phyloP scores from a whole-genome alignment of 768 basidiomycete genomes.

The Galerina marginata region DNA sequence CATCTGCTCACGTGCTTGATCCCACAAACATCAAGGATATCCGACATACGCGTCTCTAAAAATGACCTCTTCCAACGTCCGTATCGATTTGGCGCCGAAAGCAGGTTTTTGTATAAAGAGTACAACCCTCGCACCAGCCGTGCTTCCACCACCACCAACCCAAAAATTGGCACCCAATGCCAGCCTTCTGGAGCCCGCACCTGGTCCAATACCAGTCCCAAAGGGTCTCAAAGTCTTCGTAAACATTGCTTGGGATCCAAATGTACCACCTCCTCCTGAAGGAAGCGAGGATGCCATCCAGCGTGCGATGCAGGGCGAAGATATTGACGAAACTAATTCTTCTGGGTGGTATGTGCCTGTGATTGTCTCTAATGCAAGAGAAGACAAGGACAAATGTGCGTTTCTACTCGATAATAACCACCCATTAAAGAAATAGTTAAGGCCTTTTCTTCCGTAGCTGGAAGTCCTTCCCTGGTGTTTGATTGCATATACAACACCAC shows the following conservation, averaged over 20 bases:
- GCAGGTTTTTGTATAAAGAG: slow-evolving; percentile 80
- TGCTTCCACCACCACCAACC: slow-evolving; percentile 32
- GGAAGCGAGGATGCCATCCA: slow-evolving; percentile 61
- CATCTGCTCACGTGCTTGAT: slow-evolving; percentile 1
- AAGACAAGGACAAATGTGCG: slow-evolving; percentile 74
- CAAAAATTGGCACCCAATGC: neutral
- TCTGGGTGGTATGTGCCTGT: slow-evolving; percentile 72
- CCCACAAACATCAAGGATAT: neutral
- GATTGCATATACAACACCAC: slow-evolving; percentile 71
- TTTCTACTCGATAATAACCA: slow-evolving; percentile 16
- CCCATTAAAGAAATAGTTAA: slow-evolving; percentile 5
- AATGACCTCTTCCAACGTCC: slow-evolving; percentile 15
- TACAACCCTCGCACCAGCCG: slow-evolving; percentile 43
- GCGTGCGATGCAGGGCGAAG: slow-evolving; percentile 60
- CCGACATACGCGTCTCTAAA: slow-evolving; percentile 1
- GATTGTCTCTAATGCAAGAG: slow-evolving; percentile 65
- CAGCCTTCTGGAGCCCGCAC: slow-evolving; percentile 33
- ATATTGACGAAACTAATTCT: slow-evolving; percentile 41
- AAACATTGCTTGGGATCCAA: slow-evolving; percentile 73
- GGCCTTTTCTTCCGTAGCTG: slow-evolving; percentile 50
- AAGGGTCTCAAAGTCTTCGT: slow-evolving; percentile 70
- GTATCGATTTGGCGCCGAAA: slow-evolving; percentile 55
- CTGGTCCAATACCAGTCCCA: slow-evolving; percentile 40
- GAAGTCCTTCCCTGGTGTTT: slow-evolving; percentile 71
- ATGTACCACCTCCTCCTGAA: slow-evolving; percentile 73